Base-by-base conservation (phyloP, 208 protist species). In the Jaenimonas drosophilae region DNA sequence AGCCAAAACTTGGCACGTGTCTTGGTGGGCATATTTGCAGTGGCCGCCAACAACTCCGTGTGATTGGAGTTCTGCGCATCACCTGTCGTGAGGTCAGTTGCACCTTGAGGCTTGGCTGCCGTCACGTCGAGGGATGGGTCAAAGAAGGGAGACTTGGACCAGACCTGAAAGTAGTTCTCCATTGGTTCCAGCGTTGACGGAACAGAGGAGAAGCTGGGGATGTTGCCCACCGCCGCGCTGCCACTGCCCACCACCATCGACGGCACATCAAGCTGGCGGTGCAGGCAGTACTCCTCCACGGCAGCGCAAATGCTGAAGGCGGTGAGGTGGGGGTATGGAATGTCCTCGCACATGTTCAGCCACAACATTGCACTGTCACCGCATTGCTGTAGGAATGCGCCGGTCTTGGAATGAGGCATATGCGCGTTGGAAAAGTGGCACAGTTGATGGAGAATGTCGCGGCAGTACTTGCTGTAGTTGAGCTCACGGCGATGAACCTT, bases 281-380 rank as follows among this genome's bases (percentile, higher is more conserved):
- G 30, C 30, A 43, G n/a, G 31, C 46, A 51, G 16, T 43, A 29
- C 29, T 51, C 46, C 25, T 27, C 4, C 7, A 51, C 31, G 7
- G 11, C 6, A 12, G 24, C 30, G 24, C 20, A 20, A 14, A 51
- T 51, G 46, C 9, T 23, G 17, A 43, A 51, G 5, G 46, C 46
- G 5, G 24, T 16, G 12, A 51, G 31, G 20, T 23, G 19, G 6
- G 46, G 14, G 20, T 51, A 21, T 6, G 29, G 31, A 4, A 51
- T 20, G 11, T 44, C 27, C 6, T 51, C 46, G 46, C 46, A 51
- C 9, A 51, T 11, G 46, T 51, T 51, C 9, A 51, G n/a, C 46
- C 46, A 51, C 46, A 51, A 17, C 25, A 51, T 20, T 30, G 31
- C 46, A 29, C 43, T 14, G 5, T 51, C 46, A 9, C 46, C 46